Percentiles rank a stretch among this genome's conserved stretches.
Conservation (phyloP, 345 rosid genomes). For the Eucalyptus lansdowneana region DNA sequence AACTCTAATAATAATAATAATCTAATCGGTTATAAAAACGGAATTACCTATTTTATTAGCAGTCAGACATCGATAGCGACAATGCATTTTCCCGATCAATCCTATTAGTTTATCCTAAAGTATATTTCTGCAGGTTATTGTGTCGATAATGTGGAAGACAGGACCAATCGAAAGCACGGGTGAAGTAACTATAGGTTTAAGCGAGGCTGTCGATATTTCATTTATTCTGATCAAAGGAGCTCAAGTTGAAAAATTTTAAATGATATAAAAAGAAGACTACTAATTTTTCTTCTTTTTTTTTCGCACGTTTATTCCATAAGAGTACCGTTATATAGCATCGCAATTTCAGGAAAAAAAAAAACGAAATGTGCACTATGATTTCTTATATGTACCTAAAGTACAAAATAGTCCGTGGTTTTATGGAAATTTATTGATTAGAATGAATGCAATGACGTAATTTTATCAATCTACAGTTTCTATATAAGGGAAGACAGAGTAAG, state of each 20-base stretch:
- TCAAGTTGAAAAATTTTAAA: not conserved
- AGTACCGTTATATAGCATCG: not conserved
- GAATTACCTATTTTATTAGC: not conserved
- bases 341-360: not conserved
- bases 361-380: not conserved
- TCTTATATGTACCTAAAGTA: not conserved
- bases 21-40: not conserved
- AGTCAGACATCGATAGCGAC: not conserved
- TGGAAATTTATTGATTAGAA: not conserved
- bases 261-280: not conserved
- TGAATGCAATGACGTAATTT: not conserved
- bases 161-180: not conserved
- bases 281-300: not conserved
- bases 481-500: not conserved
- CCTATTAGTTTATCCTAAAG: not conserved
- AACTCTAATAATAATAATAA: not conserved
- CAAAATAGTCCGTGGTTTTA: not conserved
- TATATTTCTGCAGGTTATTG: not conserved
- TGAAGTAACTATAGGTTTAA: not conserved
- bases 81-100: not conserved
- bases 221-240: not conserved
- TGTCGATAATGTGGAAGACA: rapidly evolving
- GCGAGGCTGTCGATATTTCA: not conserved
- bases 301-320: rapidly evolving
- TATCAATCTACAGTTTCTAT: not conserved